These are phyloP conservation scores for Curvularia eragrostidis DNA, from an alignment of 2,329 filamentous ascomycete genomes.

Conservation along the genomic window DNA sequence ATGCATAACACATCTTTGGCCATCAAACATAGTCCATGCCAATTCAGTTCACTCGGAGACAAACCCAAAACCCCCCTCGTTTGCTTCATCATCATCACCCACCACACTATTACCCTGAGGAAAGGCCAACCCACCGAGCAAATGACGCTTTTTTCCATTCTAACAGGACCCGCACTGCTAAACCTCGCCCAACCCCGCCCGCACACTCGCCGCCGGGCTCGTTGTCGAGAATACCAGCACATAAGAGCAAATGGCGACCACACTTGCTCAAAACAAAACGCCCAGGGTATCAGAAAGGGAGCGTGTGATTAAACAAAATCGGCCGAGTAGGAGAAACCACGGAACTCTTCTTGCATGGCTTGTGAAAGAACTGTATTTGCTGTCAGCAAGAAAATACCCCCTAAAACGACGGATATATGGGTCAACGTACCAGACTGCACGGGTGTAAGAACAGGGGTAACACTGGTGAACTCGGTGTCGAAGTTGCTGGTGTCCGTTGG, in stretches of 20 bases:
- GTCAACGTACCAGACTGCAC: conserved; percentile 86
- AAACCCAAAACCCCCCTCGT: neutral
- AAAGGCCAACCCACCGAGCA: conserved; percentile 1
- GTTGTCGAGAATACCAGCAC: conserved; percentile 9
- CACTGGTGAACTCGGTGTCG: conserved; percentile 97
- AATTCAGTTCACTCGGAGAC: conserved; percentile 4
- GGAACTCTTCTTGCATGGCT: conserved; percentile 99
- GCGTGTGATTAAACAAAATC: conserved; percentile 69
- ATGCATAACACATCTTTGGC: neutral
- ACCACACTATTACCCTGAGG: neutral
- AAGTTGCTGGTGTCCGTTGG: conserved; percentile 99
- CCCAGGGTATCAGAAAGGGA: conserved; percentile 20
- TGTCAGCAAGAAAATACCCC: conserved; percentile 25
- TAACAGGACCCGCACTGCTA: conserved; percentile 3
- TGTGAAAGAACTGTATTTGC: conserved; percentile 79
- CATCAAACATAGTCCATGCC: conserved; percentile 6
- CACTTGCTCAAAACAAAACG: conserved; percentile 18
- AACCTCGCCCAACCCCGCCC: neutral
- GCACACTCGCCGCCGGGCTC: conserved; percentile 5
- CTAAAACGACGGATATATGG: neutral
- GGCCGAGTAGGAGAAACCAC: conserved; percentile 95
- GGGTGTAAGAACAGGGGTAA: conserved; percentile 94
- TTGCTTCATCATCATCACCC: neutral
- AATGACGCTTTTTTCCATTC: conserved; percentile 10
- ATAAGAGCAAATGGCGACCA: conserved; percentile 15